Percentiles rank a stretch among this genome's conserved stretches.
Evolutionary conservation across 306 rosid genomes (phyloP).

Genomic region (Cucumis melo): DNA sequence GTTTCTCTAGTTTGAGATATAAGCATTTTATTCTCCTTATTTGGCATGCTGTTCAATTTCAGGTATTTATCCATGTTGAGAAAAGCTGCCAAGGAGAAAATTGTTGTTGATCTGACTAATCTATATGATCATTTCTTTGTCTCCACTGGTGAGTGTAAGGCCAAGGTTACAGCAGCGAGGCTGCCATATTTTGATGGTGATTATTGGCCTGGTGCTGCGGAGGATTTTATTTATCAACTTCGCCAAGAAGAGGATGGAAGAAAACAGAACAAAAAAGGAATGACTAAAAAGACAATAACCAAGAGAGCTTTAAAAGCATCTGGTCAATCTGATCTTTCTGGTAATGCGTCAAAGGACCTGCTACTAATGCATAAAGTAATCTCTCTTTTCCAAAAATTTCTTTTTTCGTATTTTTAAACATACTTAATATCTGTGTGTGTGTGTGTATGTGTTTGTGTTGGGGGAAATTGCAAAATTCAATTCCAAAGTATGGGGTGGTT

Average conservation of each 20-base stretch:
- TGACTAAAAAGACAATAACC: constrained; percentile 71
- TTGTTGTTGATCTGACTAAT: constrained; percentile 79
- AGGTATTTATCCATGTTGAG: constrained; percentile 92
- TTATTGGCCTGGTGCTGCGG: constrained; percentile 99
- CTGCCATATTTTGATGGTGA: constrained; percentile 98
- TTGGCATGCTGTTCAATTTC: constrained; percentile 18
- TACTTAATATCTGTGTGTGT: background rate
- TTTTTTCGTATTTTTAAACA: background rate
- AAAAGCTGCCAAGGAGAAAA: constrained; percentile 78
- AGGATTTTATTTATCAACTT: constrained; percentile 90
- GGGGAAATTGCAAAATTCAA: no score
- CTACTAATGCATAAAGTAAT: constrained; percentile 96
- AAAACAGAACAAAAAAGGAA: constrained; percentile 83
- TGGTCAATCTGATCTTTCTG: constrained; percentile 93
- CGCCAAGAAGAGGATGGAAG: constrained; percentile 96
- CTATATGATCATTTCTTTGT: constrained; percentile 90
- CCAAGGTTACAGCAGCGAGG: constrained; percentile 93
- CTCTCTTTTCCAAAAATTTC: constrained; percentile 8
- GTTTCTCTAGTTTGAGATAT: background rate
- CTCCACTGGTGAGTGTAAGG: constrained; percentile 65
- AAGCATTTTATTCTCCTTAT: constrained; percentile 5
- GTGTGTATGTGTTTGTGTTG: no score
- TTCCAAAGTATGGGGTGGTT: no score
- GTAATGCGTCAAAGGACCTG: constrained; percentile 86
- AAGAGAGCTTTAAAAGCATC: constrained; percentile 93